A percentile compares a stretch with the other conserved stretches of the same genome.
Conservation (phyloP, 2,329 filamentous ascomycete species). For the Colletotrichum phormii region DNA sequence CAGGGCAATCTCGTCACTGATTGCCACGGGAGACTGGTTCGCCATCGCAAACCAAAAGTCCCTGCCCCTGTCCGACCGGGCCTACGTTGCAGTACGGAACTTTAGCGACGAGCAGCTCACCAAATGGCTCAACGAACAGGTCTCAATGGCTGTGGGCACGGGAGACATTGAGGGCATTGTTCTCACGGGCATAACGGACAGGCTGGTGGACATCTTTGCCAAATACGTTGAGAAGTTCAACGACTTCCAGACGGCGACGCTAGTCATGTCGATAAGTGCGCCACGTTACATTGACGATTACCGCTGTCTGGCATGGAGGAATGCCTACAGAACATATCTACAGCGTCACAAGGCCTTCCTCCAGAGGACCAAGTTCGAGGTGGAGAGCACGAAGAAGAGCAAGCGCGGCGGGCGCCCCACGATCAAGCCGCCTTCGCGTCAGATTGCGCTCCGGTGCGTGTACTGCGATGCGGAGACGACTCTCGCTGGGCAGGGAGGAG, state of each 20-base stretch:
- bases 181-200: slow-evolving; percentile 80
- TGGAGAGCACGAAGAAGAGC: slow-evolving; percentile 78
- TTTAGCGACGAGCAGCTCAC: slow-evolving; percentile 72
- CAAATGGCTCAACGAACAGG: slow-evolving; percentile 75
- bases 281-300: slow-evolving; percentile 83
- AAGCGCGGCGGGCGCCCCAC: slow-evolving; percentile 72
- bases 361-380: slow-evolving; percentile 81
- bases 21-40: slow-evolving; percentile 81
- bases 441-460: slow-evolving; percentile 80
- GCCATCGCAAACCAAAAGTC: slow-evolving; percentile 79
- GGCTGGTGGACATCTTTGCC: slow-evolving; percentile 79
- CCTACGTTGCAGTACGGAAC: slow-evolving; percentile 78
- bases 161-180: slow-evolving; percentile 84
- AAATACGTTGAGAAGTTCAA: slow-evolving; percentile 80
- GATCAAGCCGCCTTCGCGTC: slow-evolving; percentile 73
- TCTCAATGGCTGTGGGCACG: slow-evolving; percentile 68
- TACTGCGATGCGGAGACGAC: slow-evolving; percentile 76
- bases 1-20: slow-evolving; percentile 81
- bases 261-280: slow-evolving; percentile 79
- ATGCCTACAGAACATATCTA: slow-evolving; percentile 76
- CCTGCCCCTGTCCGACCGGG: slow-evolving; percentile 79
- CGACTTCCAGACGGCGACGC: slow-evolving; percentile 82
- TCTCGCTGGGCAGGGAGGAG: slow-evolving; percentile 33
- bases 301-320: slow-evolving; percentile 80
- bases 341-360: slow-evolving; percentile 80